Evolutionary conservation across 228 moss, liverwort and hornwort genomes (phyloP).

Genomic region (Sphagnum fallax): DNA sequence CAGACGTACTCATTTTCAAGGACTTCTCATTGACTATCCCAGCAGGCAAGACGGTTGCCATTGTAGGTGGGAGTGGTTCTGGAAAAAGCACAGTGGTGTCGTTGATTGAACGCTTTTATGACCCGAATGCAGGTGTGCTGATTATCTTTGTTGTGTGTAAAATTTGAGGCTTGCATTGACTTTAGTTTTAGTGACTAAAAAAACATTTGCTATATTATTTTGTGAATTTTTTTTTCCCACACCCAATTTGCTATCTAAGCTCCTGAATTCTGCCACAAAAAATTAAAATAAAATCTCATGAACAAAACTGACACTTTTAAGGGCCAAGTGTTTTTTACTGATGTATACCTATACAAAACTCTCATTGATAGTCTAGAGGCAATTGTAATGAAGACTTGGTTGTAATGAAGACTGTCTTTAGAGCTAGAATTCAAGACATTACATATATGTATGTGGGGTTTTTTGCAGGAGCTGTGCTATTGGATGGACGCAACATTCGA

Average conservation of each 20-base stretch:
- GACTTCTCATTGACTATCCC: slow-evolving; percentile 63
- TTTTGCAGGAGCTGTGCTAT: slow-evolving; percentile 44
- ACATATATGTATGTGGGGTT: neutral
- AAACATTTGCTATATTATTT: no score
- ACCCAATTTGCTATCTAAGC: no score
- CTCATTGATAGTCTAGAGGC: neutral
- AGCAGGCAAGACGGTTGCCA: slow-evolving; percentile 73
- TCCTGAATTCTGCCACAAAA: no score
- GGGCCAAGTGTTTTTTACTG: no score
- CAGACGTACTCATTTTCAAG: slow-evolving; percentile 54
- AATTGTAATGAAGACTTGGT: neutral
- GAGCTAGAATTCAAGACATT: neutral
- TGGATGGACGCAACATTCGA: slow-evolving; percentile 71
- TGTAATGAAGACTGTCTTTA: neutral
- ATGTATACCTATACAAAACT: neutral
- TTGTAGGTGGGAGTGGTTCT: slow-evolving; percentile 84
- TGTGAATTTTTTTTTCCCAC: no score
- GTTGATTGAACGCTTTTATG: slow-evolving; percentile 89
- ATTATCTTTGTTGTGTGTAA: neutral
- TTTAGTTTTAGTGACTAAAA: no score
- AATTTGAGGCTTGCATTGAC: neutral
- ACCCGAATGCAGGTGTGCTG: slow-evolving; percentile 46
- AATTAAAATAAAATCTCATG: no score
- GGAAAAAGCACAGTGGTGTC: slow-evolving; percentile 87
- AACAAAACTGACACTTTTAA: no score